A percentile compares a stretch with the other conserved stretches of the same genome.
Conservation (phyloP, 2,329 filamentous ascomycete genomes). For the Aspergillus bombycis region DNA sequence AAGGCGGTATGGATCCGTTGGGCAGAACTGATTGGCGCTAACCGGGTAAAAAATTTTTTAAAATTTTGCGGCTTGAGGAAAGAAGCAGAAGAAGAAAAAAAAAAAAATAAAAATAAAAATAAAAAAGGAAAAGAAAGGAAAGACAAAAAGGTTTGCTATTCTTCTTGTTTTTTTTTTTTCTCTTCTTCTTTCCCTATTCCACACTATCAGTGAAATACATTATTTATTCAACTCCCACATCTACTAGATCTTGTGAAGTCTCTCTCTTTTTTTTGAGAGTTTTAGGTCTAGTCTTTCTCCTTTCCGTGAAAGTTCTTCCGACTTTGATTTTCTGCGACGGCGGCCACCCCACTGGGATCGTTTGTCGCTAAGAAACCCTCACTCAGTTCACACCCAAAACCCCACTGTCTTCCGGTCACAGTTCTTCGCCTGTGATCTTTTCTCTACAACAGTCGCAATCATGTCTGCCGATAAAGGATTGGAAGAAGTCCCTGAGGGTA, state of each 20-base stretch:
- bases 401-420: constrained; percentile 59
- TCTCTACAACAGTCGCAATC: constrained; percentile 70
- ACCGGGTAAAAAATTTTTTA: constrained; percentile 24
- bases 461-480: constrained; percentile 94
- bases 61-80: constrained; percentile 28
- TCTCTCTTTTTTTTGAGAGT: constrained; percentile 38
- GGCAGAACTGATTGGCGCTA: constrained; percentile 27
- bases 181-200: constrained; percentile 27
- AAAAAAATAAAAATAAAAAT: constrained; percentile 15
- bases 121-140: neutral
- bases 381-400: constrained; percentile 36
- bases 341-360: constrained; percentile 33
- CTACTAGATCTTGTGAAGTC: constrained; percentile 31
- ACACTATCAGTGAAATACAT: constrained; percentile 10
- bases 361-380: constrained; percentile 38
- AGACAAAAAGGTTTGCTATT: constrained; percentile 15
- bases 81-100: constrained; percentile 15
- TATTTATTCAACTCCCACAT: constrained; percentile 19
- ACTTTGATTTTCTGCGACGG: constrained; percentile 27
- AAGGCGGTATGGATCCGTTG: constrained; percentile 26
- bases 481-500: constrained; percentile 95
- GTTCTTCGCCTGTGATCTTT: constrained; percentile 72
- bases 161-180: constrained; percentile 15
- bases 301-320: constrained; percentile 12
- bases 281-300: constrained; percentile 37